A percentile compares a stretch with the other conserved stretches of the same genome.
Evolutionary conservation across 495 filamentous ascomycete species (phyloP).

Genomic region (Paragyromitra xinjiangensis): DNA sequence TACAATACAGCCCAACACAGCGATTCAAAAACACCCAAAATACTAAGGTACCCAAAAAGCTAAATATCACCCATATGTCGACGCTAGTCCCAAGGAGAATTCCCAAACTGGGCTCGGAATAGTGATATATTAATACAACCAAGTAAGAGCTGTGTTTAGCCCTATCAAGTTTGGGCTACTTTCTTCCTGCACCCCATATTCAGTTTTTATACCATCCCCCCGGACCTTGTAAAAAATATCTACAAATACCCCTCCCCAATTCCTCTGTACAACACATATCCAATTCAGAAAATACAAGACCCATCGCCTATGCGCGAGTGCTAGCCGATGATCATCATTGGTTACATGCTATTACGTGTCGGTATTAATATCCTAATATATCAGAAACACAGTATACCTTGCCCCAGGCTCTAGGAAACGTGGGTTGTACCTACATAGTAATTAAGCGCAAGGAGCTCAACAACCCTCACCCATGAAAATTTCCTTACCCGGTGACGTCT

Average conservation of each 20-base stretch:
- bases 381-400: neutral
- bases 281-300: neutral
- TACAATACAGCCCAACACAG: neutral
- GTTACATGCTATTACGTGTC: neutral
- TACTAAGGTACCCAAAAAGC: neutral
- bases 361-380: conserved; percentile 4
- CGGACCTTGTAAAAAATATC: neutral
- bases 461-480: neutral
- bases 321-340: neutral
- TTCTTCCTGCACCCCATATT: neutral
- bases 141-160: neutral
- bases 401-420: neutral
- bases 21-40: neutral
- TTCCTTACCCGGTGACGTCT: too few species aligned
- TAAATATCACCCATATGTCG: neutral
- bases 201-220: neutral
- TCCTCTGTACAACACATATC: neutral
- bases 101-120: neutral
- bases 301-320: neutral
- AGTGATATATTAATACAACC: neutral
- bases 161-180: neutral
- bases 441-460: neutral
- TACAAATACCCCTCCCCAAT: neutral
- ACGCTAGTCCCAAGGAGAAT: neutral
- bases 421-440: neutral